Evolutionary conservation across 441 rosid genomes (phyloP).

Genomic region (Monsonia emarginata): DNA sequence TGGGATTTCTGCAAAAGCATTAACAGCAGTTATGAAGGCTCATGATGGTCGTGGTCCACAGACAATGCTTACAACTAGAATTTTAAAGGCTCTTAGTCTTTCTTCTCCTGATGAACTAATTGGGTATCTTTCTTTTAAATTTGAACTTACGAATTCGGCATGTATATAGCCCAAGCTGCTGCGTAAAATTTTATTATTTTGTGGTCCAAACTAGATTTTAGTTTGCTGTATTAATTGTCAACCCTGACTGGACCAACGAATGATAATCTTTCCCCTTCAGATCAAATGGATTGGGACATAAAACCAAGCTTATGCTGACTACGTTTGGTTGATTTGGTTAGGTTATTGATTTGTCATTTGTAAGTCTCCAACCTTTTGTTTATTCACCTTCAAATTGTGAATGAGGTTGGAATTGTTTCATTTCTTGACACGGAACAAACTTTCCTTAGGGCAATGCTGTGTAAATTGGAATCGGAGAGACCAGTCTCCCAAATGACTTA

Average conservation of each 20-base stretch:
- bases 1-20: constrained; percentile 90
- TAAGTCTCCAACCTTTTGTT: neutral
- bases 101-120: constrained; percentile 82
- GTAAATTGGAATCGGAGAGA: neutral
- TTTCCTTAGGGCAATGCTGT: neutral
- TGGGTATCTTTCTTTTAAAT: constrained; percentile 34
- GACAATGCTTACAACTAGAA: constrained; percentile 56
- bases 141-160: neutral
- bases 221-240: neutral
- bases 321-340: neutral
- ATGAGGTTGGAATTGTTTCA: neutral
- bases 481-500: neutral
- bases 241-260: neutral
- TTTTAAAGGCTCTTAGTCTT: constrained; percentile 55
- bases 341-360: neutral
- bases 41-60: constrained; percentile 87
- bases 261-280: neutral
- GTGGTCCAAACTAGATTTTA: constrained; percentile 1
- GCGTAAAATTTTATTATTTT: neutral
- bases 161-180: neutral
- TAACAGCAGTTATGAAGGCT: constrained; percentile 77
- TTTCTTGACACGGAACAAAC: neutral
- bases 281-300: neutral
- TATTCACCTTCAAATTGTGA: neutral
- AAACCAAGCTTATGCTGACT: neutral